A percentile compares a stretch with the other conserved stretches of the same genome.
Evolutionary conservation across 2,329 filamentous ascomycete genomes (phyloP).

Genomic region (Dothistroma pini): DNA sequence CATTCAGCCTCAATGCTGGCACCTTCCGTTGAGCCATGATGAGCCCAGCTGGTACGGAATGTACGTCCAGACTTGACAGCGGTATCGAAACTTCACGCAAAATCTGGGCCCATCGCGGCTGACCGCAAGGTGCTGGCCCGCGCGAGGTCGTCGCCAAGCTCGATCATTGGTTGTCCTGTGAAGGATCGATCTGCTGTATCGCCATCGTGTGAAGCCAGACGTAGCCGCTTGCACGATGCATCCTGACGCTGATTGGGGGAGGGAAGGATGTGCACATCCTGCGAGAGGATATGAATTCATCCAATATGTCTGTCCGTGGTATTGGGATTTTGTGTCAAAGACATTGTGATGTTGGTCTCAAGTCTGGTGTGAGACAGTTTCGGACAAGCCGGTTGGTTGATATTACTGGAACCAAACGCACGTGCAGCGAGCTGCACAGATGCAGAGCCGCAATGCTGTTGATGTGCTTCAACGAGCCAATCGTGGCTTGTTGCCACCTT

Average conservation of each 20-base stretch:
- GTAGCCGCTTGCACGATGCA: background rate
- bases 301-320: background rate
- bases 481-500: background rate
- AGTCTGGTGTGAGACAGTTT: background rate
- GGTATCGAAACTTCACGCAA: too few relatives aligned
- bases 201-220: background rate
- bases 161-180: background rate
- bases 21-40: background rate
- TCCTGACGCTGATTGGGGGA: background rate
- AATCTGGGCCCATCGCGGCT: too few relatives aligned
- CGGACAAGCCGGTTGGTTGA: background rate
- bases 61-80: too few relatives aligned
- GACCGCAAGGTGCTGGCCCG: too few relatives aligned
- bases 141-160: background rate
- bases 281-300: background rate
- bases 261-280: background rate
- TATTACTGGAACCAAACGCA: background rate
- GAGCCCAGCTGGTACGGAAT: too few relatives aligned
- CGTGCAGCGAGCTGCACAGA: background rate
- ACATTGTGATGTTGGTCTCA: background rate
- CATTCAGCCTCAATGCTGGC: background rate
- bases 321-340: background rate
- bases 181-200: background rate
- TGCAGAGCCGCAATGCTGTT: background rate
- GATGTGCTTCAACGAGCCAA: background rate